Evolutionary conservation across 176 grass and related monocot species (phyloP), one percentile per base, ranked within the genome.

Genomic region (Cymbopogon citratus): DNA sequence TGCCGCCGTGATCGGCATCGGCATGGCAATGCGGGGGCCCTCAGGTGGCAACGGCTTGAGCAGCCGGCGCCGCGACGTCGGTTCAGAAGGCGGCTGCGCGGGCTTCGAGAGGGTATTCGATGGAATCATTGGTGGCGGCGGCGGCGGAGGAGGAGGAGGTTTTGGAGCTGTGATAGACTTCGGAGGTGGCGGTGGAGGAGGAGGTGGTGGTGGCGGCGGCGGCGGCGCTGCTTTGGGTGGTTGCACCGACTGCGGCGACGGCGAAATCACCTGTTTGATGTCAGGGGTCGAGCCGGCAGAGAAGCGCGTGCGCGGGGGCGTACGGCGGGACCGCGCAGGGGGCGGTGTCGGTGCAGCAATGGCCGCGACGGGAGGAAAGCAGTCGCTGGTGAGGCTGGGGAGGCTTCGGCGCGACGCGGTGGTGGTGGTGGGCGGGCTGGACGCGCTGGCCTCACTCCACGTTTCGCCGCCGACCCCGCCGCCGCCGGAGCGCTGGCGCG

Each of bases 41-140:
- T 93, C 95, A 0, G 87, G 73, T 5, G 92, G 96, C 36, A 99
- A 71, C 24, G 96, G 96, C 81, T 99, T 95, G 73, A 99, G 72
- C 66, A 99, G 34, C 34, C 91, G 84, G 59, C 96, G 88, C 65
- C 96, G 87, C 18, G 90, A 87, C 45, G 84, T 76, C 10, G 90
- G 79, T 39, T 51, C 80, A 65, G 82, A 79, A 19, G 83, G 21
- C 18, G 51, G 62, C 77, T 88, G 80, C 0, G 62, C 9, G 8
- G 73, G 66, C 72, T 87, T 91, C 63, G 75, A 25, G 33, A 44
- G 12, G 9, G 3, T 70, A 19, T 88, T 89, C 18, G 51, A 74
- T 23, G 59, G 82, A 14, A 80, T 63, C 35, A 57, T 88, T 0
- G 84, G 86, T 5, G 90, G 91, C 4, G 87, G 91, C 0, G 85